Percentiles rank a stretch among this genome's conserved stretches.
Evolutionary conservation across 2,329 filamentous ascomycete genomes (phyloP).

Genomic region (Neopestalotiopsis sp.): DNA sequence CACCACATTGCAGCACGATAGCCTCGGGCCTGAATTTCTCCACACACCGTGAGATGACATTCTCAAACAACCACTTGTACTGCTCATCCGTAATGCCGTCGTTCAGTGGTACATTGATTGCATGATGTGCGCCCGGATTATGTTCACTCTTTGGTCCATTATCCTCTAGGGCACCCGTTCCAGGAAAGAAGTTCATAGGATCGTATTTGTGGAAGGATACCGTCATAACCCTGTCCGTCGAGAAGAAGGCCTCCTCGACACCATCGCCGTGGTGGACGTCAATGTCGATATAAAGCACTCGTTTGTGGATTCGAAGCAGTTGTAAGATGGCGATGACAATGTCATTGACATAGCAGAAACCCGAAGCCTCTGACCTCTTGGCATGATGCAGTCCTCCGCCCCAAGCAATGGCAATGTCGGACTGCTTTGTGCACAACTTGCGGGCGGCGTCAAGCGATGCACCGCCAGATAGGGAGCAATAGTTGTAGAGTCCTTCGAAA

Average conservation of each 20-base stretch:
- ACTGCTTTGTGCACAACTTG: constrained; percentile 84
- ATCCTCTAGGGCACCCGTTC: constrained; percentile 84
- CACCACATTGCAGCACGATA: constrained; percentile 94
- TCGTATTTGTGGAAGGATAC: constrained; percentile 98
- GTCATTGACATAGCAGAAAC: constrained; percentile 99
- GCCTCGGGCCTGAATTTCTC: constrained; percentile 85
- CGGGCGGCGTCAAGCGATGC: constrained; percentile 89
- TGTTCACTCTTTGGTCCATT: constrained; percentile 83
- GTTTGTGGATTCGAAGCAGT: constrained; percentile 78
- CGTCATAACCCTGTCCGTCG: constrained; percentile 88
- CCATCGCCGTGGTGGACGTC: constrained; percentile 92
- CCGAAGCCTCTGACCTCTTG: constrained; percentile 90
- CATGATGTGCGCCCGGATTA: constrained; percentile 87
- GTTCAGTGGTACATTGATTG: constrained; percentile 87
- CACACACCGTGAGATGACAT: constrained; percentile 78
- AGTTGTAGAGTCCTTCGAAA: constrained; percentile 94
- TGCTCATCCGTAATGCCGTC: constrained; percentile 92
- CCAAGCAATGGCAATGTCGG: constrained; percentile 97
- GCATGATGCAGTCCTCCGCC: constrained; percentile 95
- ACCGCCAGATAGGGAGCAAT: constrained; percentile 91
- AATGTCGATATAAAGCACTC: constrained; percentile 93
- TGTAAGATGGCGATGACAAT: constrained; percentile 94
- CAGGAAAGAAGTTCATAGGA: constrained; percentile 82
- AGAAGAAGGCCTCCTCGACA: constrained; percentile 90
- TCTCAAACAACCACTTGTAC: constrained; percentile 85